Evolutionary conservation across 768 basidiomycete genomes (phyloP).

Genomic region (Bullera alba): DNA sequence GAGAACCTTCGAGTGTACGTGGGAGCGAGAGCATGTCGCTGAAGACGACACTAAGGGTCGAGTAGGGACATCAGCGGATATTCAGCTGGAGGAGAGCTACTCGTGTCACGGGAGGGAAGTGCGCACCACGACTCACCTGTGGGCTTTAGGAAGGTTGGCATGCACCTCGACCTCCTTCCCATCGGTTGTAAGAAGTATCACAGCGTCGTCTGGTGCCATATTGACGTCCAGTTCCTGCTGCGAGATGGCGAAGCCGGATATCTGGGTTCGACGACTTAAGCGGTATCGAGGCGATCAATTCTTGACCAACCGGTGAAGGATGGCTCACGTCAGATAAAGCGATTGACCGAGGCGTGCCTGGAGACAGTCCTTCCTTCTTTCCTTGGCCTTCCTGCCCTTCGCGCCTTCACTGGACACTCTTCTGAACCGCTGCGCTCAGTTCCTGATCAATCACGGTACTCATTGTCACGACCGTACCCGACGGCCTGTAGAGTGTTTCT

Average conservation of each 20-base stretch:
- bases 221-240: neutral
- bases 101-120: neutral
- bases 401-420: too few species aligned
- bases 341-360: neutral
- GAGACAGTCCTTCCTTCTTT: too few species aligned
- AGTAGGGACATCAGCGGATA: neutral
- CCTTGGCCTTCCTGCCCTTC: too few species aligned
- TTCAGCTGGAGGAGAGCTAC: neutral
- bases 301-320: neutral
- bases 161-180: neutral
- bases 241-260: neutral
- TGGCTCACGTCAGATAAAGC: neutral
- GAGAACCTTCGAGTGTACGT: neutral
- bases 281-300: neutral
- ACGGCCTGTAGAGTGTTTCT: too few species aligned
- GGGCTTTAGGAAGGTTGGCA: neutral
- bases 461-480: too few species aligned
- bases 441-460: too few species aligned
- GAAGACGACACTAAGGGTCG: neutral
- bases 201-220: slow-evolving; percentile 4
- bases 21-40: neutral
- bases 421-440: too few species aligned
- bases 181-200: slow-evolving; percentile 3
- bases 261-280: neutral
- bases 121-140: neutral